Evolutionary conservation across 345 rosid genomes (phyloP).

Genomic region (Arabidopsis thaliana): TAIR10.1 NC_003074.8:21991001-21991500

Average conservation of each 20-base stretch:
- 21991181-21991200: neutral
- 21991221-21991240: neutral
- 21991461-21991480: too few species aligned
- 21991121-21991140: too few species aligned
- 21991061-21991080: neutral
- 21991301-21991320: neutral
- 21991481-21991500: too few species aligned
- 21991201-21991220: neutral
- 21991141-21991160: neutral
- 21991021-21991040: neutral
- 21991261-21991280: too few species aligned
- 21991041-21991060: neutral
- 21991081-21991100: neutral
- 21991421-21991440: too few species aligned
- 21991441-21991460: too few species aligned
- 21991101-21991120: neutral
- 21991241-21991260: neutral
- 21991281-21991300: neutral
- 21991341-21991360: too few species aligned
- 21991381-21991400: too few species aligned
- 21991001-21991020: neutral
- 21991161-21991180: neutral
- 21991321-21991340: too few species aligned
- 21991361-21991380: too few species aligned
- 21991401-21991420: too few species aligned